These are phyloP conservation scores for Phialophora tarda DNA, from an alignment of 2,329 filamentous ascomycete genomes.

Conservation along the genomic window DNA sequence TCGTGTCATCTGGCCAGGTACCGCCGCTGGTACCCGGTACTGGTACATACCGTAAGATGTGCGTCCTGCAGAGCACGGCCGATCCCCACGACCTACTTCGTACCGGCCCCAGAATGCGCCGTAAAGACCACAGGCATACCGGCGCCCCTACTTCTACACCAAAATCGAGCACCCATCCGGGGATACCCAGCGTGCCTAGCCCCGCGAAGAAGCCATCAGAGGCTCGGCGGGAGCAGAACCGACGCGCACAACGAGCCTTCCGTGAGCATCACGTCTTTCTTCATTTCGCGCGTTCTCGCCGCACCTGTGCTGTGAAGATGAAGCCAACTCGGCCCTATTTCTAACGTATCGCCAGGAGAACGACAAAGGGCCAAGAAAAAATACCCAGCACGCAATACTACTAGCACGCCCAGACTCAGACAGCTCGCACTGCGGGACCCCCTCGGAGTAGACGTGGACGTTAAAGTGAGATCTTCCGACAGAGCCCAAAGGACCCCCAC, in stretches of 20 bases:
- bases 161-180: too few species aligned
- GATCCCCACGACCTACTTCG: not conserved
- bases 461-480: constrained; percentile 1
- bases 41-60: not conserved
- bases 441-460: too few species aligned
- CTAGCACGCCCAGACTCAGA: not conserved
- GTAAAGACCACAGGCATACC: not conserved
- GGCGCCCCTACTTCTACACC: too few species aligned
- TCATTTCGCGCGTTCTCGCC: too few species aligned
- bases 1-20: too few species aligned
- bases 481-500: not conserved
- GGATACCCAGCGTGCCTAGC: too few species aligned
- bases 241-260: constrained; percentile 23
- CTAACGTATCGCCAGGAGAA: constrained; percentile 15
- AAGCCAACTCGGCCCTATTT: not conserved
- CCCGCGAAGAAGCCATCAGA: constrained; percentile 8
- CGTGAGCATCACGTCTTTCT: constrained; percentile 1
- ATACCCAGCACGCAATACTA: not conserved
- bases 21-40: too few species aligned
- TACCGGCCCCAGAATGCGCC: constrained; percentile 1
- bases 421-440: not conserved
- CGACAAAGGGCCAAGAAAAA: constrained; percentile 14
- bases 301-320: too few species aligned
- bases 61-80: not conserved
- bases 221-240: constrained; percentile 19